Percentiles rank a stretch among this genome's conserved stretches.
phyloP scores from a whole-genome alignment of 2,329 filamentous ascomycete genomes.

The Colletotrichum cuscutae region DNA sequence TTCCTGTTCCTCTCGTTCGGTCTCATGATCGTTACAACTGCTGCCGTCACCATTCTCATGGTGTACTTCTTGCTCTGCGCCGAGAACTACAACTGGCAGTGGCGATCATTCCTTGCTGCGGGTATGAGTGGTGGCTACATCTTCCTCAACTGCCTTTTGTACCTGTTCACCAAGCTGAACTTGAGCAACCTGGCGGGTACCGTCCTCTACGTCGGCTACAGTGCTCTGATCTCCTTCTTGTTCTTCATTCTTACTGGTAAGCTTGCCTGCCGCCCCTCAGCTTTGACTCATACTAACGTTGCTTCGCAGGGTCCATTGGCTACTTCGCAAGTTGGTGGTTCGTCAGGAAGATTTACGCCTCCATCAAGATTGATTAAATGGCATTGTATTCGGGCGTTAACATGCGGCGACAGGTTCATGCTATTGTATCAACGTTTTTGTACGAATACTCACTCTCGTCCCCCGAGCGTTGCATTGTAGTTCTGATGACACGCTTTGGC shows the following conservation, averaged over 20 bases:
- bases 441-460: conserved; percentile 7
- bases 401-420: conserved; percentile 1
- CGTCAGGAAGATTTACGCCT: conserved; percentile 91
- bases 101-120: conserved; percentile 91
- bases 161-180: conserved; percentile 89
- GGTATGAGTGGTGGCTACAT: conserved; percentile 93
- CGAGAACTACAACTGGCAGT: conserved; percentile 99
- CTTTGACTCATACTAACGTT: neutral
- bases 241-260: conserved; percentile 95
- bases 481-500: neutral
- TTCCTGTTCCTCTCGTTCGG: conserved; percentile 98
- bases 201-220: conserved; percentile 94
- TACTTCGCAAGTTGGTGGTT: conserved; percentile 97
- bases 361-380: conserved; percentile 94
- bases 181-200: conserved; percentile 87
- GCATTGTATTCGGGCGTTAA: neutral
- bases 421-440: conserved; percentile 25
- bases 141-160: conserved; percentile 89
- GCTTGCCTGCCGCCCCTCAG: conserved; percentile 47
- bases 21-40: conserved; percentile 95
- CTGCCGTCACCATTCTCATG: conserved; percentile 90
- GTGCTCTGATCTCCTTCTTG: conserved; percentile 85
- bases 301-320: conserved; percentile 82
- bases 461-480: conserved; percentile 2
- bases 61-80: conserved; percentile 96